Evolutionary conservation across 1,284 basidiomycete genomes (phyloP).

Genomic region (Melampsora americana): DNA sequence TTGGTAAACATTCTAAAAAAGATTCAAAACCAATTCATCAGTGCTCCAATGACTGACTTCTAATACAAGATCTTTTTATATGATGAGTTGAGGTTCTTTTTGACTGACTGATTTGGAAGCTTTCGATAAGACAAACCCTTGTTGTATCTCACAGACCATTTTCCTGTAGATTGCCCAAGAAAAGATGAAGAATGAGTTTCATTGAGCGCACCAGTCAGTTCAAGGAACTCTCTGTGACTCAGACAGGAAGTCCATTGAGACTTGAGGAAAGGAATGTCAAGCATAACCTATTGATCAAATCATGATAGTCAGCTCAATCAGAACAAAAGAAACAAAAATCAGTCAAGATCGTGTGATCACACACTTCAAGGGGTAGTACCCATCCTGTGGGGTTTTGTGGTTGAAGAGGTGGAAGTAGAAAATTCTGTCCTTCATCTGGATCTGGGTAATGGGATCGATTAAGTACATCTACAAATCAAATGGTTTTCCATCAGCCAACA

Average conservation of each 20-base stretch:
- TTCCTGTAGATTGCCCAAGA: slow-evolving; percentile 24
- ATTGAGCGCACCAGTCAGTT: slow-evolving; percentile 25
- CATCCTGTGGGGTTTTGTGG: slow-evolving; percentile 26
- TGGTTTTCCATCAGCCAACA: background rate
- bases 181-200: slow-evolving; percentile 17
- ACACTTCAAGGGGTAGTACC: slow-evolving; percentile 35
- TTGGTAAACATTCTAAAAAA: too few species aligned
- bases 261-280: slow-evolving; percentile 17
- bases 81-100: too few species aligned
- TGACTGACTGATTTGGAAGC: slow-evolving; percentile 27
- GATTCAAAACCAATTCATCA: too few species aligned
- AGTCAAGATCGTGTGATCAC: too few species aligned
- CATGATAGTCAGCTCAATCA: background rate
- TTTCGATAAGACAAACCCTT: slow-evolving; percentile 16
- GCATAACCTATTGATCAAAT: slow-evolving; percentile 17
- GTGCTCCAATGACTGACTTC: too few species aligned
- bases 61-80: too few species aligned
- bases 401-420: background rate
- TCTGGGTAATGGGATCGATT: slow-evolving; percentile 32
- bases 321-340: background rate
- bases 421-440: slow-evolving; percentile 6
- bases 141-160: slow-evolving; percentile 22
- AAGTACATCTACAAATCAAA: slow-evolving; percentile 14
- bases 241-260: slow-evolving; percentile 21
- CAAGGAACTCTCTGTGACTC: slow-evolving; percentile 9